Evolutionary conservation across 2,329 filamentous ascomycete species (phyloP).

Genomic region (Botrytis tulipae): DNA sequence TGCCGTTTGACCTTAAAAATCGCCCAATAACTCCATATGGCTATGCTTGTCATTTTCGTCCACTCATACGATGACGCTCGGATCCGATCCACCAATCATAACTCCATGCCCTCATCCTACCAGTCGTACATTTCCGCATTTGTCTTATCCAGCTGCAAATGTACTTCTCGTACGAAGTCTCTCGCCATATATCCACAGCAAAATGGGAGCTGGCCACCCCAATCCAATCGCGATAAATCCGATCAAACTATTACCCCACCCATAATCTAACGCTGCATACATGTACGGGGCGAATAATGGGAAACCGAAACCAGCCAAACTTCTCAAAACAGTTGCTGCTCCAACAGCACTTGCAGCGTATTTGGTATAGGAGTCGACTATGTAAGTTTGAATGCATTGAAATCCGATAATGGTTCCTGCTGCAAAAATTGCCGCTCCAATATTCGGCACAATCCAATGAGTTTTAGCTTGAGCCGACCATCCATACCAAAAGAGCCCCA

Average conservation of each 20-base stretch:
- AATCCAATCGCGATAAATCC: constrained; percentile 52
- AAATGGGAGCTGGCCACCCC: constrained; percentile 49
- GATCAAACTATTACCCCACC: constrained; percentile 48
- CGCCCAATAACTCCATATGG: not conserved
- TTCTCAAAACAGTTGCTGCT: constrained; percentile 32
- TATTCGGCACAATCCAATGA: constrained; percentile 58
- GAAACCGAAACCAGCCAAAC: constrained; percentile 36
- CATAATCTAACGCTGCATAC: constrained; percentile 43
- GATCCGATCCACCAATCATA: not conserved
- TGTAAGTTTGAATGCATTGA: constrained; percentile 47
- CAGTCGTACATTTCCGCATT: not conserved
- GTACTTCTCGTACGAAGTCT: constrained; percentile 45
- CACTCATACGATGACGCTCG: not conserved
- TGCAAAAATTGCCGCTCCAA: constrained; percentile 52
- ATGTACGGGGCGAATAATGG: constrained; percentile 36
- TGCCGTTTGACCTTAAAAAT: not conserved
- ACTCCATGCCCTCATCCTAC: not conserved
- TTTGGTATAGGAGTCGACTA: constrained; percentile 50
- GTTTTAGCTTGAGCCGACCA: constrained; percentile 52
- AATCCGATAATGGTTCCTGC: constrained; percentile 44
- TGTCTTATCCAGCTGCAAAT: constrained; percentile 34
- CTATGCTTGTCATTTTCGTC: not conserved
- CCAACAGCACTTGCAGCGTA: constrained; percentile 45
- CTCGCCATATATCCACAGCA: constrained; percentile 44
- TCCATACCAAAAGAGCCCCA: constrained; percentile 57